Percentiles rank a stretch among this genome's conserved stretches.
Conservation (phyloP, 1,139 yeast species). For the Petasospora rhodanensis region DNA sequence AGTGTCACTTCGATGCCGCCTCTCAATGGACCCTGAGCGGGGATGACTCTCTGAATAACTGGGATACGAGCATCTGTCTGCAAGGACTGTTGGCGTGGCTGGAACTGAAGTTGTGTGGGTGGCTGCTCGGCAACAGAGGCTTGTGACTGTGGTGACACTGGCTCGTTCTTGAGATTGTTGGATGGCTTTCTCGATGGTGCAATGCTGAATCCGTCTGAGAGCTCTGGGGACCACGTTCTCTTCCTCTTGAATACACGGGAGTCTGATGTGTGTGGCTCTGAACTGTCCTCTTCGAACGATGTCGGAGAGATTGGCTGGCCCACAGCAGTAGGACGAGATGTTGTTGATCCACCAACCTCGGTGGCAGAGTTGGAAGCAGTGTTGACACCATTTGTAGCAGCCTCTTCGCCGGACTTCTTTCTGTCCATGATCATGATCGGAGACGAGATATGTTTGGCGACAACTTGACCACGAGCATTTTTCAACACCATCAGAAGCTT, state of each 20-base stretch:
- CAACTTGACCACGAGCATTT: slow-evolving; percentile 52
- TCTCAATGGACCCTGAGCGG: slow-evolving; percentile 89
- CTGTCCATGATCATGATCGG: slow-evolving; percentile 91
- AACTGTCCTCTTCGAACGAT: slow-evolving; percentile 63
- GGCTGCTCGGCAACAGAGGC: slow-evolving; percentile 3
- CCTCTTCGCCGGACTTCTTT: slow-evolving; percentile 36
- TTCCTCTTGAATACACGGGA: slow-evolving; percentile 35
- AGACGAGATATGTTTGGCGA: slow-evolving; percentile 69
- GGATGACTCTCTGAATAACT: slow-evolving; percentile 75
- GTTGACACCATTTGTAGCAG: slow-evolving; percentile 8
- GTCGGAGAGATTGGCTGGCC: slow-evolving; percentile 51
- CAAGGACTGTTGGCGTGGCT: slow-evolving; percentile 7
- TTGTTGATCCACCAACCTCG: slow-evolving; percentile 7
- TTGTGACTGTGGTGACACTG: slow-evolving; percentile 12
- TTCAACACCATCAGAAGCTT: slow-evolving; percentile 63
- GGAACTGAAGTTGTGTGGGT: too few relatives aligned
- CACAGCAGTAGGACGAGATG: slow-evolving; percentile 3
- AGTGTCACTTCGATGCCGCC: slow-evolving; percentile 95
- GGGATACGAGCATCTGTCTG: slow-evolving; percentile 16
- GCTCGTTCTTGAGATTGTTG: slow-evolving; percentile 8
- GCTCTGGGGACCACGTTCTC: slow-evolving; percentile 31
- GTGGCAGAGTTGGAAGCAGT: slow-evolving; percentile 16
- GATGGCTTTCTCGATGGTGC: slow-evolving; percentile 26
- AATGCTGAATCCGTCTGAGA: slow-evolving; percentile 26
- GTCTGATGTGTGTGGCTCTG: slow-evolving; percentile 47